These are phyloP conservation scores for Aspergillus hiratsukae DNA, from an alignment of 2,329 filamentous ascomycete species.

Conservation along the genomic window DNA sequence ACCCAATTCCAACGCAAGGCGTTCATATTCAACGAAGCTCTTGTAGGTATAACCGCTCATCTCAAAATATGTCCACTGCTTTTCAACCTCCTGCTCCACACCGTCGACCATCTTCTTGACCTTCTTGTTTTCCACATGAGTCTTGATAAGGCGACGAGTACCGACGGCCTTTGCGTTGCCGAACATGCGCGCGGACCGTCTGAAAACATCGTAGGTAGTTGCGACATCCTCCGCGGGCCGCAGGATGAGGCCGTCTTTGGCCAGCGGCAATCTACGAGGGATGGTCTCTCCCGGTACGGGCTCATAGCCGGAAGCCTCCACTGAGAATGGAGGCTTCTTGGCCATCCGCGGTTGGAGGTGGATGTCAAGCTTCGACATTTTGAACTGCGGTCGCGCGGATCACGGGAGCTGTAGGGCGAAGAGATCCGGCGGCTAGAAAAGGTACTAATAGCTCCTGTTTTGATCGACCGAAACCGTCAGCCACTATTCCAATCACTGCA, in stretches of 20 bases:
- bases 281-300: constrained; percentile 77
- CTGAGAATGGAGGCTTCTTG: constrained; percentile 68
- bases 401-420: not conserved
- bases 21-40: constrained; percentile 75
- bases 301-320: constrained; percentile 65
- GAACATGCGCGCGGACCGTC: constrained; percentile 60
- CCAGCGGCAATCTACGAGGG: constrained; percentile 67
- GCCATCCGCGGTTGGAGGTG: constrained; percentile 48
- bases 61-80: constrained; percentile 89
- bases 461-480: not conserved
- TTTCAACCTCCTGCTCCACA: constrained; percentile 72
- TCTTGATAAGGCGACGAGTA: constrained; percentile 67
- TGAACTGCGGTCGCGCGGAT: constrained; percentile 3
- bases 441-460: not conserved
- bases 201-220: constrained; percentile 76
- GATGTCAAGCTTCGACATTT: constrained; percentile 30
- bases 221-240: constrained; percentile 64
- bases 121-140: constrained; percentile 82
- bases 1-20: constrained; percentile 64
- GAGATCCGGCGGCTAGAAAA: not conserved
- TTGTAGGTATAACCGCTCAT: constrained; percentile 71
- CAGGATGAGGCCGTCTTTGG: constrained; percentile 65
- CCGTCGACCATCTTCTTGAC: constrained; percentile 84
- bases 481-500: not conserved
- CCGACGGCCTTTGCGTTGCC: constrained; percentile 64